A percentile compares a stretch with the other conserved stretches of the same genome.
phyloP scores from a whole-genome alignment of 202 grass and related monocot species.

The Sporobolus alterniflorus region DNA sequence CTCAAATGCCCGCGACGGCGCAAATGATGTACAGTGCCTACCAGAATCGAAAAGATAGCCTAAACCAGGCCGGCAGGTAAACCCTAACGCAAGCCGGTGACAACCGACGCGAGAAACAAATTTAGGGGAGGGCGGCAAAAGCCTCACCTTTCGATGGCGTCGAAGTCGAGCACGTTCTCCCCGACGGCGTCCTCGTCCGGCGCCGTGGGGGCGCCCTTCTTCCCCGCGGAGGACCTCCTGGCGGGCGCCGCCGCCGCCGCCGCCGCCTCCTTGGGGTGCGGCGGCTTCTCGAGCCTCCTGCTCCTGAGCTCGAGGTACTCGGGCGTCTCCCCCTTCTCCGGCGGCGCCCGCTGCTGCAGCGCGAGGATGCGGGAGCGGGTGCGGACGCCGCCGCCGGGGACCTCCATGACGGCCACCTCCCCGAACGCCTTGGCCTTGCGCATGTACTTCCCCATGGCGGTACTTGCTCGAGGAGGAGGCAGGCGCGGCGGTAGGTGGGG shows the following conservation, averaged over 20 bases:
- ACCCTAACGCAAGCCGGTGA: slow-evolving; percentile 4
- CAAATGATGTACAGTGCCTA: not conserved
- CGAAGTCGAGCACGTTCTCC: slow-evolving; percentile 75
- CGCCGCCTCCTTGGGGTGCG: not conserved
- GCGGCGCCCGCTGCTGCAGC: slow-evolving; percentile 61
- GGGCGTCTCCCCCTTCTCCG: slow-evolving; percentile 13
- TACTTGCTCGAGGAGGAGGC: not conserved
- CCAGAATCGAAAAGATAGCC: not conserved
- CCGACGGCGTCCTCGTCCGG: slow-evolving; percentile 16
- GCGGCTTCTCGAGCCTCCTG: slow-evolving; percentile 81
- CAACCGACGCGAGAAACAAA: not conserved
- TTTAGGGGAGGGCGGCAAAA: slow-evolving; percentile 1
- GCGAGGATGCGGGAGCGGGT: slow-evolving; percentile 86
- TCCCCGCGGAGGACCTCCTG: slow-evolving; percentile 14
- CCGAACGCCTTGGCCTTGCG: slow-evolving; percentile 85
- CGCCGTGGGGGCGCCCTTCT: not conserved
- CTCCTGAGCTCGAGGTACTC: slow-evolving; percentile 91
- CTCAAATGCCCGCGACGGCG: not conserved
- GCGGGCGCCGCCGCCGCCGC: too few species aligned
- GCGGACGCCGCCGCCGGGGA: slow-evolving; percentile 74
- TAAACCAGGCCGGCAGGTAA: not conserved
- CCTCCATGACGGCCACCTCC: slow-evolving; percentile 97
- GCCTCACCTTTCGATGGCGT: slow-evolving; percentile 66
- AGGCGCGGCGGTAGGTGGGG: not conserved
- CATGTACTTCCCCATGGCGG: slow-evolving; percentile 90